Base-by-base conservation (phyloP, 495 filamentous ascomycete genomes). In the Xylaria palmicola region DNA sequence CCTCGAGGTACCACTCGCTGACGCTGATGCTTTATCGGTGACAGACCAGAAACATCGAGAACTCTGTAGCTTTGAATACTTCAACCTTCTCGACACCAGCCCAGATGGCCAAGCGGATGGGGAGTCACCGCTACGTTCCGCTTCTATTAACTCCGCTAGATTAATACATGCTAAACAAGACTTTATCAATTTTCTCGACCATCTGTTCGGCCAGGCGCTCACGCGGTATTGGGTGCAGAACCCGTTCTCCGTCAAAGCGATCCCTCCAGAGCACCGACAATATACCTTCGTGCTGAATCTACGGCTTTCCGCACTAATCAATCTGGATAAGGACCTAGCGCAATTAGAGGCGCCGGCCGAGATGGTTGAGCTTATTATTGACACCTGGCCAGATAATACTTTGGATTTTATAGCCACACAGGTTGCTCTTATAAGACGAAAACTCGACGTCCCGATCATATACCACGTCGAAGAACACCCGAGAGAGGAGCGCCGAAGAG, bases 11-110 rank as follows among this genome's bases (percentile, higher is more conserved):
- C 65, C 69, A 12, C 70, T 86, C 15, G 77, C 80, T 22, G 82
- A 89, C 36, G 80, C 63, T 65, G 85, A 62, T 64, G 88, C 62
- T 73, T 79, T 72, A 68, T 82, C 68, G 66, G 77, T 68, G 73
- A 87, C 68, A 20, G 78, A 79, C 67, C 75, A 83, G 22, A 70
- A 76, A 49, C 81, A 88, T 70, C 77, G 87, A 53, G 76, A 76
- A 15, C 92, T 88, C 72, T 89, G 89, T 7, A 92, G 92, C 67
- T 83, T 89, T 37, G 90, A 92, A 68, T 92, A 87, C 66, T 92
- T 87, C 76, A 94, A 94, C 64, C 70, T 91, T 40, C 84, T 75
- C 63, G 75, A 87, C 66, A 65, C 66, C 15, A 72, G 69, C 17
- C 70, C 68, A 29, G 72, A 79, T 13, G 63, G 73, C 59, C 59